Base-by-base conservation (phyloP, 306 rosid species). In the Crotalaria pallida region DNA sequence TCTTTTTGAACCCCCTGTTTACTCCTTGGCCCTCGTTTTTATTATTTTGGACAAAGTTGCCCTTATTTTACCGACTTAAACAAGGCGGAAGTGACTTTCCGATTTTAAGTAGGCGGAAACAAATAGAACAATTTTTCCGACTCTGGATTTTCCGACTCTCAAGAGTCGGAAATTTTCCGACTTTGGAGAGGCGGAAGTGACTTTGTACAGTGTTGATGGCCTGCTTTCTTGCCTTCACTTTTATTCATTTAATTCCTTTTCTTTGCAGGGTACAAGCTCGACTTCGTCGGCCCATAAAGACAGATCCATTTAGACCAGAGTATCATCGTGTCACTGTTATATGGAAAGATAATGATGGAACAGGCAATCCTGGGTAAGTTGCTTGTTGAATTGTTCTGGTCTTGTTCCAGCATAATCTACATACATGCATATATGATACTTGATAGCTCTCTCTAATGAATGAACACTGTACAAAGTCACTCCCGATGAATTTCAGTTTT, bases 281-380 rank as follows among this genome's bases (percentile, higher is more conserved):
- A 66, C 86, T 93, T 78, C 44, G 10, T 38, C 88, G 81, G 33
- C 82, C 93, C 58, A 29, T 87, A 67, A 90, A 81, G 80, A 53
- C 96, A 27, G 94, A 90, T 84, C 85, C 86, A 41, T 16, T 56
- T 72, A 93, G 98, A 45, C 87, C 90, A 57, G 94, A 87, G 71
- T 93, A 85, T 70, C 97, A 93, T 80, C 82, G 88, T 41, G 88
- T 93, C 77, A 66, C 81, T 52, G 76, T 90, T 66, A 72, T 73
- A 45, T 93, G 98, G 98, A 88, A 82, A 23, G 84, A 73, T 45
- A 84, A 85, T 79, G 93, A 93, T 81, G 98, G 98, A 78, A 84
- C 91, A 12, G 96, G 92, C 63, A 77, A 49, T 65, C 82, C 96
- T 67, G 98, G 98, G 98, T 90, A 83, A 82, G 94, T 82, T 75